These are phyloP conservation scores for Lanzia echinophila DNA, from an alignment of 2,329 filamentous ascomycete genomes.

Conservation along the genomic window DNA sequence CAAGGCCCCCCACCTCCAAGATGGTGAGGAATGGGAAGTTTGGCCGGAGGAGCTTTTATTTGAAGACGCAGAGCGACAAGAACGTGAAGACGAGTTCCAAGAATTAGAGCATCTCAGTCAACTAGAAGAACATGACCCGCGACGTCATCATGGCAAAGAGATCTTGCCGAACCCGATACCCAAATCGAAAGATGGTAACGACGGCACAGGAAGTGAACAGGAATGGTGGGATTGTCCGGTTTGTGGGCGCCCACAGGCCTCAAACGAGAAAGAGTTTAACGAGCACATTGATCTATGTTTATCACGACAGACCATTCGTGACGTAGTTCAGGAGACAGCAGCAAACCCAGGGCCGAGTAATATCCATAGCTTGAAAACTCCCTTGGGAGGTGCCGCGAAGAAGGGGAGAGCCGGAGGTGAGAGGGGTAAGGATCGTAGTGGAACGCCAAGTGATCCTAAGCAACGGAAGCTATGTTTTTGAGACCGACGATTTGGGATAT, in stretches of 20 bases:
- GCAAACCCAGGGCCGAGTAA: neutral
- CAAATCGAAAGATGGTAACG: neutral
- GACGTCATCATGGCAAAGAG: constrained; percentile 44
- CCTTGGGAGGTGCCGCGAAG: neutral
- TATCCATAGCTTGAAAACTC: neutral
- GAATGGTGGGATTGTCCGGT: constrained; percentile 82
- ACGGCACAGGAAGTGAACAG: constrained; percentile 27
- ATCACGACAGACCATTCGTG: constrained; percentile 77
- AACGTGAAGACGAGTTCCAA: constrained; percentile 53
- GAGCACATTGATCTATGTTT: constrained; percentile 89
- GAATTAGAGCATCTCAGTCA: constrained; percentile 57
- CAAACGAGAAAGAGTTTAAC: constrained; percentile 76
- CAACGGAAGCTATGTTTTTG: constrained; percentile 7
- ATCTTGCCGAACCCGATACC: constrained; percentile 39
- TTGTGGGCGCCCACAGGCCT: constrained; percentile 66
- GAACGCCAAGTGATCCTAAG: constrained; percentile 7
- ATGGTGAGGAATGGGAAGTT: constrained; percentile 54
- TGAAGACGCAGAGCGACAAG: constrained; percentile 53
- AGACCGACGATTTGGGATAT: neutral
- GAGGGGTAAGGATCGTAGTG: constrained; percentile 3
- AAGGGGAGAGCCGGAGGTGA: neutral
- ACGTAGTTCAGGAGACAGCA: constrained; percentile 57
- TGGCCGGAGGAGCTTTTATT: constrained; percentile 60
- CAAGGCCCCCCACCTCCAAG: constrained; percentile 32
- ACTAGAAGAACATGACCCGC: constrained; percentile 24